Base-by-base conservation (phyloP, 345 rosid species). In the Tarenaya hassleriana region DNA sequence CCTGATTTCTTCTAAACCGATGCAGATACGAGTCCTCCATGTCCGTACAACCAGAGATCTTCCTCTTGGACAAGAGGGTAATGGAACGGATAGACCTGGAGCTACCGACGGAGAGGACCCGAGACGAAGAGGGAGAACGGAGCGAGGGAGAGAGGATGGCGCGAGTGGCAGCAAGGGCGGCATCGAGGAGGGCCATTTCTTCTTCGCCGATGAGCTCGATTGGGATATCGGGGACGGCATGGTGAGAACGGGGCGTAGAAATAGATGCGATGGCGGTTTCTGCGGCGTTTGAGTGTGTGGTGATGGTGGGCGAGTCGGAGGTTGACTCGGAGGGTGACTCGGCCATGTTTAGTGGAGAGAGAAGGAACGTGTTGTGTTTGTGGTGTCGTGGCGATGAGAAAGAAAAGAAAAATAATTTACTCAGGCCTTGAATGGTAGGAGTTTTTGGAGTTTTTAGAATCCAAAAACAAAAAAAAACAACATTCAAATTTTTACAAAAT, bases 131-230 rank as follows among this genome's bases (percentile, higher is more conserved):
- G 38, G 58, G 51, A 0, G 73, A 74, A 31, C 64, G 61, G 60
- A 68, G 51, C 7, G 68, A 57, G 48, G 75, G 58, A 41, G 67
- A 19, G 7, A 57, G 8, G 43, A 79, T 16, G 56, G 81, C 68
- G 58, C 81, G 72, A 19, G 84, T 52, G 47, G 84, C 73, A 13
- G 87, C 77, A 0, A 75, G 49, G 8, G 92, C 92, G 0, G 89
- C 79, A 19, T 89, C 95, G 18, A 83, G 35, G 19, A 81, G 50
- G 62, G 82, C 92, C 97, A 89, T 89, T 69, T 89, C 97, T 71
- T 85, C 87, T 33, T 89, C 95, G 52, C 69, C 73, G 54, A 89
- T 73, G 74, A 83, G 56, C 79, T 85, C 95, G 69, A 81, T 71
- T 61, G 81, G 80, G 78, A 89, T 77, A 3, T 62, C 73, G 15